Evolutionary conservation across 1,139 yeast species (phyloP).

Genomic region (Nakaseomyces kungkrabaensis): DNA sequence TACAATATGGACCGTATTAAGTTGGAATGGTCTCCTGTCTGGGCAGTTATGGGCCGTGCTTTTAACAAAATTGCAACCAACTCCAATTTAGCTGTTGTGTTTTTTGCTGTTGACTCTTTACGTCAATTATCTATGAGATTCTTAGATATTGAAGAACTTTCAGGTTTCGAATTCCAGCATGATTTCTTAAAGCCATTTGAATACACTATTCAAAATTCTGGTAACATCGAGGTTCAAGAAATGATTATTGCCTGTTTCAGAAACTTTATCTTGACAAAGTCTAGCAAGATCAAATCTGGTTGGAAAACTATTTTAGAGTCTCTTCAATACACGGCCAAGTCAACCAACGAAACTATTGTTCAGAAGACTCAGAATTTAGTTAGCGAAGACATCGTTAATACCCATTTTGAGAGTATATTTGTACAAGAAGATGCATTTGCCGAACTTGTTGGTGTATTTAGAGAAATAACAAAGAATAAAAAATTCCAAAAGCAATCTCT

Average conservation of each 20-base stretch:
- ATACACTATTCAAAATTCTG: slow-evolving; percentile 60
- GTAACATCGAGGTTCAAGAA: slow-evolving; percentile 64
- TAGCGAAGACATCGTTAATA: slow-evolving; percentile 46
- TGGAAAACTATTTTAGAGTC: slow-evolving; percentile 88
- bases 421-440: slow-evolving; percentile 63
- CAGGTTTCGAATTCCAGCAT: slow-evolving; percentile 91
- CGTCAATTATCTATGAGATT: slow-evolving; percentile 89
- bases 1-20: slow-evolving; percentile 95
- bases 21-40: slow-evolving; percentile 91
- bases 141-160: slow-evolving; percentile 83
- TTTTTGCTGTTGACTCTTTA: slow-evolving; percentile 87
- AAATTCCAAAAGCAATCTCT: slow-evolving; percentile 72
- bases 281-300: slow-evolving; percentile 74
- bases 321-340: slow-evolving; percentile 35
- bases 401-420: slow-evolving; percentile 54
- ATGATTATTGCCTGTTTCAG: slow-evolving; percentile 86
- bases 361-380: slow-evolving; percentile 54
- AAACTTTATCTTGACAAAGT: slow-evolving; percentile 74
- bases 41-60: slow-evolving; percentile 89
- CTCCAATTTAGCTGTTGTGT: slow-evolving; percentile 60
- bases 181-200: slow-evolving; percentile 91
- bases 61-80: slow-evolving; percentile 83
- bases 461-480: slow-evolving; percentile 76
- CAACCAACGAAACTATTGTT: slow-evolving; percentile 45
- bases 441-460: slow-evolving; percentile 65